Evolutionary conservation across 2,329 filamentous ascomycete genomes (phyloP).

Genomic region (Diplodia seriata): DNA sequence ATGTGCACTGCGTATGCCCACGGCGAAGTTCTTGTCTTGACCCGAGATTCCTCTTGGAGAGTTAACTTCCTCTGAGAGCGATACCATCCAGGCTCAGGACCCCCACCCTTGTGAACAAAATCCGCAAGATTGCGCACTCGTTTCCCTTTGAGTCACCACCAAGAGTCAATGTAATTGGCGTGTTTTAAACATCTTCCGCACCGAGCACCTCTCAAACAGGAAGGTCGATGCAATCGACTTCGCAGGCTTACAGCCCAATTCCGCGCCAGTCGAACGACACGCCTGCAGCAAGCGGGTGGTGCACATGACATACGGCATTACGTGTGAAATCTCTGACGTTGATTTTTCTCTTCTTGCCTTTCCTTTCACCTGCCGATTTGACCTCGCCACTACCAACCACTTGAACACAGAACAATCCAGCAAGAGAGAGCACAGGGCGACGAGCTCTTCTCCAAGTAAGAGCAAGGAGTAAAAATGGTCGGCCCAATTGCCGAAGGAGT

Average conservation of each 20-base stretch:
- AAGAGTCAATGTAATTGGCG: too few relatives aligned
- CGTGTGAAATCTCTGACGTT: slow-evolving; percentile 9
- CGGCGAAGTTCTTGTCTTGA: neutral
- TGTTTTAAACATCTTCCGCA: neutral
- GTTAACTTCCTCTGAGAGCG: neutral
- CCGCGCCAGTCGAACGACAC: slow-evolving; percentile 1
- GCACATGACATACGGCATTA: slow-evolving; percentile 7
- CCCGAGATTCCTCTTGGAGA: neutral
- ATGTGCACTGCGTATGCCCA: neutral
- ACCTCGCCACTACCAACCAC: neutral
- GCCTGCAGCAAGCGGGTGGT: slow-evolving; percentile 6
- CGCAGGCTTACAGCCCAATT: slow-evolving; percentile 6
- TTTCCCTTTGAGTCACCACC: neutral
- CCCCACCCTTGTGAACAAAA: slow-evolving; percentile 11
- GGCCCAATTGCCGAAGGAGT: neutral
- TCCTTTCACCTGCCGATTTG: neutral
- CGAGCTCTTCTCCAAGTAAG: neutral
- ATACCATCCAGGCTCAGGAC: neutral
- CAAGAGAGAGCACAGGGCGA: neutral
- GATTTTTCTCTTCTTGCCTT: neutral
- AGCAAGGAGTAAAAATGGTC: neutral
- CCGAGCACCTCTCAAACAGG: neutral
- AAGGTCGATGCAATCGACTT: slow-evolving; percentile 8
- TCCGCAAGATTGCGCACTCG: neutral
- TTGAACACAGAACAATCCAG: neutral